Evolutionary conservation across 495 filamentous ascomycete species (phyloP).

Genomic region (Penicillium pancosmium): DNA sequence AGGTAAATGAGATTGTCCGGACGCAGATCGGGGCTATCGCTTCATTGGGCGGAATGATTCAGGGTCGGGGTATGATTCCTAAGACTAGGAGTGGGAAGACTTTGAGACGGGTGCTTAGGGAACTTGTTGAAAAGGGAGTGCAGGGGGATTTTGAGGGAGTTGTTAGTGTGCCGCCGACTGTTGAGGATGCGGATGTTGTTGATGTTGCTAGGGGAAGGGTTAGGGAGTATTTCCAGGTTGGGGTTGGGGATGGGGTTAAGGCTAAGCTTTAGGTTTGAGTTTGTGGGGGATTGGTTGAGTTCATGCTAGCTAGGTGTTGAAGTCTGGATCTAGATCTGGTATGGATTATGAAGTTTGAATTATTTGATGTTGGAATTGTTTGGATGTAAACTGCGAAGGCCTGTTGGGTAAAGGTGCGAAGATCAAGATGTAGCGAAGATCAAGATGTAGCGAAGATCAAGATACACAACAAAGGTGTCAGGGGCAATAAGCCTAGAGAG

Average conservation of each 20-base stretch:
- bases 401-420: too few species aligned
- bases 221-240: constrained; percentile 54
- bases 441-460: too few species aligned
- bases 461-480: too few species aligned
- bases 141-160: constrained; percentile 53
- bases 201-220: constrained; percentile 57
- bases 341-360: too few species aligned
- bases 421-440: too few species aligned
- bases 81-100: constrained; percentile 91
- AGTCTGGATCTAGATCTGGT: too few species aligned
- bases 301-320: too few species aligned
- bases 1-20: constrained; percentile 68
- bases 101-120: constrained; percentile 74
- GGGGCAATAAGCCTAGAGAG: too few species aligned
- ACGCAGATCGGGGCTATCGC: constrained; percentile 88
- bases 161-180: constrained; percentile 60
- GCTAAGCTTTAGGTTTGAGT: constrained; percentile 54
- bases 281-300: too few species aligned
- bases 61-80: constrained; percentile 86
- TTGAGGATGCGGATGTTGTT: constrained; percentile 61
- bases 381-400: too few species aligned
- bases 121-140: constrained; percentile 68
- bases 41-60: constrained; percentile 78
- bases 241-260: constrained; percentile 29
- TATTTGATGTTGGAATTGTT: too few species aligned